Conservation (phyloP, 805 yeast genomes). For the Candida palmyrensis region DNA sequence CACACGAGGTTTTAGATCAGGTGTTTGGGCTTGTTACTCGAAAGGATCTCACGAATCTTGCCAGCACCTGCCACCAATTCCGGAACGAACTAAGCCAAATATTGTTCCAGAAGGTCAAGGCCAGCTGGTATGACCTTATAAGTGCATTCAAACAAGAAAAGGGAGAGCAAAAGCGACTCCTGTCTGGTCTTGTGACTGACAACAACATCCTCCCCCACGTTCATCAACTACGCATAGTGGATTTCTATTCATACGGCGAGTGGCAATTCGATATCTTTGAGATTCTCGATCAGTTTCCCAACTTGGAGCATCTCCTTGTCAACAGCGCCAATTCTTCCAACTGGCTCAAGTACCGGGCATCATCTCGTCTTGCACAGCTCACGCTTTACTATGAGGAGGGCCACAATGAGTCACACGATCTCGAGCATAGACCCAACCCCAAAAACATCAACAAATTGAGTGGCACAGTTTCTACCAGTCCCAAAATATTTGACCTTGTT, state of each 20-base stretch:
- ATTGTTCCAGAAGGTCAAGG: conserved; percentile 17
- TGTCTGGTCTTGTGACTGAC: conserved; percentile 5
- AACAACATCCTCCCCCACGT: background rate
- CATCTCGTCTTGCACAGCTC: conserved; percentile 13
- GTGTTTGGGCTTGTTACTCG: conserved; percentile 5
- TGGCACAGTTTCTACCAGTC: conserved; percentile 8
- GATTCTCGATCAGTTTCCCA: conserved; percentile 16
- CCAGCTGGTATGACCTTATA: conserved; percentile 22
- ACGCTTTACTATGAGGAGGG: conserved; percentile 21
- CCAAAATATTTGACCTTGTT: conserved; percentile 36
- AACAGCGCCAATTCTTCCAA: conserved; percentile 33
- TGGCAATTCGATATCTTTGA: conserved; percentile 28
- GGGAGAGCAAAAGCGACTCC: background rate
- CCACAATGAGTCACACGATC: conserved; percentile 13
- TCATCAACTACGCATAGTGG: conserved; percentile 18
- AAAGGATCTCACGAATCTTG: conserved; percentile 11
- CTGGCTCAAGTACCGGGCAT: conserved; percentile 35
- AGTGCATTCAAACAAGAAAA: no score
- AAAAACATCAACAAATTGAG: conserved; percentile 9
- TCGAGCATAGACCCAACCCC: conserved; percentile 10
- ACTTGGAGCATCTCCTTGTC: conserved; percentile 19
- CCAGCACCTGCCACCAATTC: conserved; percentile 10
- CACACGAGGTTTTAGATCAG: conserved; percentile 5
- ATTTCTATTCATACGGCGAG: conserved; percentile 30
- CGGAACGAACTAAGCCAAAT: conserved; percentile 14